Evolutionary conservation across 306 rosid species (phyloP).

Genomic region (Trifolium subterraneum): DNA sequence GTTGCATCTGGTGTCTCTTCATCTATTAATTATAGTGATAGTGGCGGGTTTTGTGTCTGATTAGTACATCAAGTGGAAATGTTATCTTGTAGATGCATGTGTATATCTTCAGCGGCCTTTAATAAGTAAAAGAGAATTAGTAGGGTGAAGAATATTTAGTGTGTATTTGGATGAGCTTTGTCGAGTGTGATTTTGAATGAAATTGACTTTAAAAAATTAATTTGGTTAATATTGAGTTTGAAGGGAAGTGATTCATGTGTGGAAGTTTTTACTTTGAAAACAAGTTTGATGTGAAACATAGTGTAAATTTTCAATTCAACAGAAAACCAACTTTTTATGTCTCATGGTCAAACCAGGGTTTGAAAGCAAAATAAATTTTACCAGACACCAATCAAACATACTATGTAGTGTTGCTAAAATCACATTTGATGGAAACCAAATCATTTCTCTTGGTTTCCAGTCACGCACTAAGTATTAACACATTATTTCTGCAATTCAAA

Average conservation of each 20-base stretch:
- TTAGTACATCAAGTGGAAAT: constrained; percentile 12
- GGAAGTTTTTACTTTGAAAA: constrained; percentile 1
- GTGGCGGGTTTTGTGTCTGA: constrained; percentile 8
- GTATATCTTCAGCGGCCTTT: not conserved
- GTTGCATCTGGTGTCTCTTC: not conserved
- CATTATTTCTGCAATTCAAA: constrained; percentile 5
- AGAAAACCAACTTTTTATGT: not conserved
- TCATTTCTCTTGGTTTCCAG: not conserved
- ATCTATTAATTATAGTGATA: not conserved
- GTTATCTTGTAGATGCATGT: constrained; percentile 3
- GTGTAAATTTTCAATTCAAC: not conserved
- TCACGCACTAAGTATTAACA: not conserved
- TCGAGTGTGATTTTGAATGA: not conserved
- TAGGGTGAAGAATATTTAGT: not conserved
- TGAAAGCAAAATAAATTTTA: not conserved
- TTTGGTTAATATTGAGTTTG: not conserved
- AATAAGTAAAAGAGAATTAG: constrained; percentile 29
- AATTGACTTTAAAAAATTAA: not conserved
- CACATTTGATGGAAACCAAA: not conserved
- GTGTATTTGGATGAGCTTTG: not conserved
- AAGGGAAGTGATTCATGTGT: not conserved
- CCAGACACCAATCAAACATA: not conserved
- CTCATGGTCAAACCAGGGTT: not conserved
- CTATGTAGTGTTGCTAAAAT: not conserved
- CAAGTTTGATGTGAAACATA: not conserved